phyloP scores from a whole-genome alignment of 1,139 yeast genomes.

The Saccharomyces pastorianus region DNA sequence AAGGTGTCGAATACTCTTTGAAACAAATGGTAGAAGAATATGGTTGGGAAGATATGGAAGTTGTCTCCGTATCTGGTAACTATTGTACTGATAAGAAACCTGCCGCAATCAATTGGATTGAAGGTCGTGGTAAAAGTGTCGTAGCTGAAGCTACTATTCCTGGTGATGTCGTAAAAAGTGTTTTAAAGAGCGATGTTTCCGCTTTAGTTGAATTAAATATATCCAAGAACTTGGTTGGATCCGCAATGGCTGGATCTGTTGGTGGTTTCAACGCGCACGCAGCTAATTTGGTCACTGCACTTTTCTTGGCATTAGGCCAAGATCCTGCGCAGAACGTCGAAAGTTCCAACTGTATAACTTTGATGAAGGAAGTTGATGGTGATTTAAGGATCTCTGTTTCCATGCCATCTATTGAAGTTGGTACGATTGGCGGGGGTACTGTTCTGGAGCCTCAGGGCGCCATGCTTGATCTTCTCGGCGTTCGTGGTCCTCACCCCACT shows the following conservation, averaged over 20 bases:
- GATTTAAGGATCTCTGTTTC: constrained; percentile 86
- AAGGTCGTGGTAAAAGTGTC: constrained; percentile 95
- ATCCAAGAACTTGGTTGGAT: constrained; percentile 83
- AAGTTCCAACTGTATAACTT: constrained; percentile 90
- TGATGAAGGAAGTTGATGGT: constrained; percentile 78
- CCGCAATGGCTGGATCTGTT: constrained; percentile 96
- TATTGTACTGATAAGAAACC: constrained; percentile 96
- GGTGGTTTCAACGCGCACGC: constrained; percentile 99
- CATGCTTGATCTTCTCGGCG: constrained; percentile 88
- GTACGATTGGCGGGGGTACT: constrained; percentile 98
- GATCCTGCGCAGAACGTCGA: constrained; percentile 98
- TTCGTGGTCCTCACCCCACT: constrained; percentile 92
- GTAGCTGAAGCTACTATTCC: constrained; percentile 95
- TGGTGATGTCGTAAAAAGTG: constrained; percentile 64
- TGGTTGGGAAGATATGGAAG: constrained; percentile 90
- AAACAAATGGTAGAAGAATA: constrained; percentile 78
- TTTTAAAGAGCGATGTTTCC: constrained; percentile 83
- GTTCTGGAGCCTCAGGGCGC: constrained; percentile 94
- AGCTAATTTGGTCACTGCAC: constrained; percentile 90
- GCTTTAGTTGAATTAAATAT: constrained; percentile 85
- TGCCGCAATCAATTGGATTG: constrained; percentile 97
- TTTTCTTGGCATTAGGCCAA: constrained; percentile 90
- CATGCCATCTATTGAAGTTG: constrained; percentile 98
- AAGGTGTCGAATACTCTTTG: constrained; percentile 86
- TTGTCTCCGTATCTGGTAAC: constrained; percentile 90